Evolutionary conservation across 139 green algal species (phyloP).

Genomic region (Chlorella sorokiniana): DNA sequence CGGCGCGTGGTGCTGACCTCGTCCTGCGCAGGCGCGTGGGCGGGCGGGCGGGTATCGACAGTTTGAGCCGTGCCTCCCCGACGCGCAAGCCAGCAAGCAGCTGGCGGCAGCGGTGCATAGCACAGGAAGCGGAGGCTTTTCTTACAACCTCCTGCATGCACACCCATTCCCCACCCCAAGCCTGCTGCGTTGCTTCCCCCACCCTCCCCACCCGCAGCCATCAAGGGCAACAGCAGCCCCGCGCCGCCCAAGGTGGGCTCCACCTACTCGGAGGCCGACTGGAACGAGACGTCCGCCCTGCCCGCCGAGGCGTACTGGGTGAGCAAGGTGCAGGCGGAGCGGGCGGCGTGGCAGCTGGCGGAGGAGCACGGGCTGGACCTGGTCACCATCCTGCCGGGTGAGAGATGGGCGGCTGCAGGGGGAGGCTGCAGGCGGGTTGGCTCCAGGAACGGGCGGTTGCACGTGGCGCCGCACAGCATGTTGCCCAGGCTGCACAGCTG

Average conservation of each 20-base stretch:
- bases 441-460: too few species aligned
- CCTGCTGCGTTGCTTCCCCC: too few species aligned
- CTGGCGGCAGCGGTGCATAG: too few species aligned
- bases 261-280: constrained; percentile 76
- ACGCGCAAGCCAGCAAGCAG: neutral
- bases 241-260: constrained; percentile 50
- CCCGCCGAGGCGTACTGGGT: constrained; percentile 72
- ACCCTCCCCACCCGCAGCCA: constrained; percentile 50
- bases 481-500: neutral
- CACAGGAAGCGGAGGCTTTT: too few species aligned
- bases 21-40: constrained; percentile 32
- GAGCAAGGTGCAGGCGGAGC: constrained; percentile 78
- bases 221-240: constrained; percentile 44
- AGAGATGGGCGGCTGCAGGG: neutral
- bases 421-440: neutral
- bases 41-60: neutral
- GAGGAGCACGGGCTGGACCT: constrained; percentile 63
- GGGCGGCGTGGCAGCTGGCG: constrained; percentile 63
- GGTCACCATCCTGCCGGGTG: constrained; percentile 69
- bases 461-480: too few species aligned
- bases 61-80: too few species aligned
- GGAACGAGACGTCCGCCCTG: constrained; percentile 66
- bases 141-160: too few species aligned
- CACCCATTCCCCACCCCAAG: neutral
- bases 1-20: constrained; percentile 73